Percentiles rank a stretch among this genome's conserved stretches.
Conservation (phyloP, 495 filamentous ascomycete species). For the Aspergillus asperescens region DNA sequence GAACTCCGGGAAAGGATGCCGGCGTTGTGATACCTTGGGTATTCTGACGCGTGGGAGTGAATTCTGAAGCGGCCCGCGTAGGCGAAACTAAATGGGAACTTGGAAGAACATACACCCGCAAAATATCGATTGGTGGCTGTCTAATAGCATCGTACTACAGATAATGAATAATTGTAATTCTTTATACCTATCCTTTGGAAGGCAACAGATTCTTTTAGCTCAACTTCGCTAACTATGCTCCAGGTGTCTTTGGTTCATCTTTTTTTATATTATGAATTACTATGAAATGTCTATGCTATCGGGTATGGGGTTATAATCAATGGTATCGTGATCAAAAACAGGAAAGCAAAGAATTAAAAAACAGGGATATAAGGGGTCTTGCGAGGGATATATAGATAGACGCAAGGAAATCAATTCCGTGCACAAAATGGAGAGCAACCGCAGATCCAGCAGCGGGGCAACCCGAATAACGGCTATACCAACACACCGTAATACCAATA, state of each 20-base stretch:
- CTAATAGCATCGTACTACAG: neutral
- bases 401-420: conserved; percentile 1
- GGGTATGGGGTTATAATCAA: conserved; percentile 11
- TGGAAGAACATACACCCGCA: neutral
- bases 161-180: no score
- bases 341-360: neutral
- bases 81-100: neutral
- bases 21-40: no score
- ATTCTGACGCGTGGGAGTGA: neutral
- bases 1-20: no score
- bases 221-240: neutral
- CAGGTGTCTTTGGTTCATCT: neutral
- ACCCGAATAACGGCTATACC: neutral
- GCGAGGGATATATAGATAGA: conserved; percentile 13
- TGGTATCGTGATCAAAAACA: conserved; percentile 16
- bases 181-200: no score
- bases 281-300: conserved; percentile 15
- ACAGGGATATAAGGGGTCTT: neutral
- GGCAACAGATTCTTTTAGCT: neutral
- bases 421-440: conserved; percentile 8
- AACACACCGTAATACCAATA: neutral
- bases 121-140: neutral
- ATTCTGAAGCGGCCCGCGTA: neutral
- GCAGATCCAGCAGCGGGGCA: conserved; percentile 29
- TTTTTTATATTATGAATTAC: conserved; percentile 13